Conservation (phyloP, 106 monocot species). For the Phalaenopsis equestris region DNA sequence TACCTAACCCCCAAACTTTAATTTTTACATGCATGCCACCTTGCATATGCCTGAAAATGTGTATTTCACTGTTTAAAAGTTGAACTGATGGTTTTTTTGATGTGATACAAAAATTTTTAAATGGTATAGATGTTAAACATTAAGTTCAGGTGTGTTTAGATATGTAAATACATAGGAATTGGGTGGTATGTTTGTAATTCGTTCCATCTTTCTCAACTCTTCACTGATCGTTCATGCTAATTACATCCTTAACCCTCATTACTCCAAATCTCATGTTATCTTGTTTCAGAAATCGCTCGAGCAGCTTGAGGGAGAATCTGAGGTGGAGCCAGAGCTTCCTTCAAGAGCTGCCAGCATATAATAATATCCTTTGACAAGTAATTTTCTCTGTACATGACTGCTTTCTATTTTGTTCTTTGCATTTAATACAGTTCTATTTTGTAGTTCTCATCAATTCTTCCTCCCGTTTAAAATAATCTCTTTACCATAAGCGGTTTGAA, state of each 20-base stretch:
- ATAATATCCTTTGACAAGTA: background rate
- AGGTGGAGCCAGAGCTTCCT: constrained; percentile 52
- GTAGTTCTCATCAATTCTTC: constrained; percentile 14
- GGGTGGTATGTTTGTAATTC: background rate
- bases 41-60: too few species aligned
- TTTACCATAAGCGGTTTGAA: background rate
- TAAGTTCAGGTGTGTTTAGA: too few species aligned
- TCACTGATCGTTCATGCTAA: background rate
- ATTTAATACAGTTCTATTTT: constrained; percentile 14
- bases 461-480: background rate
- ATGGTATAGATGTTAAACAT: too few species aligned
- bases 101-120: too few species aligned
- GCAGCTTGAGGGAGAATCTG: constrained; percentile 41
- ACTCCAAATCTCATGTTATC: constrained; percentile 12
- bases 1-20: too few species aligned
- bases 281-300: constrained; percentile 34
- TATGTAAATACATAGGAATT: too few species aligned
- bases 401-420: constrained; percentile 8
- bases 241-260: background rate
- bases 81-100: too few species aligned
- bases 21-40: too few species aligned
- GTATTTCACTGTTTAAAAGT: too few species aligned
- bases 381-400: constrained; percentile 34
- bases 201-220: background rate
- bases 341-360: constrained; percentile 68